A percentile compares a stretch with the other conserved stretches of the same genome.
These are phyloP conservation scores for Xylariaceae sp. DNA, from an alignment of 2,329 filamentous ascomycete species.

Conservation along the genomic window DNA sequence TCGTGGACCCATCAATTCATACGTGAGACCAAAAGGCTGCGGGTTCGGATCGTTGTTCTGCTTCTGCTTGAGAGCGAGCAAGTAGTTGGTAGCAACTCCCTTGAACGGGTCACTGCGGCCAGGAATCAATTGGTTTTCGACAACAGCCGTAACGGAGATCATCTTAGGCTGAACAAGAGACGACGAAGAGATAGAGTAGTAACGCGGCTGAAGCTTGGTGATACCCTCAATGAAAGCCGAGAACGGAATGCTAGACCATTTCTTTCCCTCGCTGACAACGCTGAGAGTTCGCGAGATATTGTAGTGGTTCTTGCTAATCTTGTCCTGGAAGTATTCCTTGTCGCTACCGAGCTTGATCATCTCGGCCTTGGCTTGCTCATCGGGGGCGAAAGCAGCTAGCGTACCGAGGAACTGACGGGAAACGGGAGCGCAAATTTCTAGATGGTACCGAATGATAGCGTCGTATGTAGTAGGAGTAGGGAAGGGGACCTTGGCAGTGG, in stretches of 20 bases:
- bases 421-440: slow-evolving; percentile 92
- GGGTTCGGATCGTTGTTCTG: slow-evolving; percentile 83
- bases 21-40: slow-evolving; percentile 77
- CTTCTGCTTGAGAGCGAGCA: slow-evolving; percentile 91
- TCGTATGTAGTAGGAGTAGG: slow-evolving; percentile 96
- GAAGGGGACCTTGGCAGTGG: slow-evolving; percentile 95
- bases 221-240: slow-evolving; percentile 91
- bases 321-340: slow-evolving; percentile 90
- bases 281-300: slow-evolving; percentile 86
- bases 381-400: slow-evolving; percentile 82
- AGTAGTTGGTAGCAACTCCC: slow-evolving; percentile 95
- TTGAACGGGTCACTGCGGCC: slow-evolving; percentile 75
- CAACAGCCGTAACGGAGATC: slow-evolving; percentile 91
- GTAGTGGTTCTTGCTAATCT: slow-evolving; percentile 73
- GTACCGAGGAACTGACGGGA: slow-evolving; percentile 92
- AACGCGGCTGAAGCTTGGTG: slow-evolving; percentile 91
- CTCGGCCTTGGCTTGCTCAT: slow-evolving; percentile 77
- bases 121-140: slow-evolving; percentile 75
- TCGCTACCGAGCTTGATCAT: slow-evolving; percentile 84
- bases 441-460: slow-evolving; percentile 86
- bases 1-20: slow-evolving; percentile 80
- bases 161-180: slow-evolving; percentile 90
- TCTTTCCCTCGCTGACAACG: slow-evolving; percentile 63
- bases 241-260: slow-evolving; percentile 84
- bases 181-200: slow-evolving; percentile 99